Percentiles rank a stretch among this genome's conserved stretches.
Evolutionary conservation across 495 filamentous ascomycete genomes (phyloP).

Genomic region (Neurospora sp.): DNA sequence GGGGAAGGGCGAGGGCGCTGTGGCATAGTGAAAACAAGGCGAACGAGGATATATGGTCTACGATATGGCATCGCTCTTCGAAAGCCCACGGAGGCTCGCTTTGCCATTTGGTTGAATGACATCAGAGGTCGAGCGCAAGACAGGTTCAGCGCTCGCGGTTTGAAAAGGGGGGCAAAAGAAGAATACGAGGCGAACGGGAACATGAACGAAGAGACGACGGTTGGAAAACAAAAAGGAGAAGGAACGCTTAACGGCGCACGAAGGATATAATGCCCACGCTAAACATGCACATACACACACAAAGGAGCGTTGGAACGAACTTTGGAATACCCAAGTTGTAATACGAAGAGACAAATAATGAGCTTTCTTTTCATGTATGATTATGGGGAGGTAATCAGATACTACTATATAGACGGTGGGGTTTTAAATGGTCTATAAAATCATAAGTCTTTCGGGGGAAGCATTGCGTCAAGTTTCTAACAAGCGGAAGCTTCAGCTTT

Average conservation of each 20-base stretch:
- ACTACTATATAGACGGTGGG: background rate
- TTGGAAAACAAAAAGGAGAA: background rate
- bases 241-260: background rate
- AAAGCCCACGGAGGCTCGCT: background rate
- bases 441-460: background rate
- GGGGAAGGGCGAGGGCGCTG: background rate
- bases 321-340: constrained; percentile 16
- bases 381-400: background rate
- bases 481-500: background rate
- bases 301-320: constrained; percentile 11
- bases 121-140: background rate
- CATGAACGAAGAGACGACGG: constrained; percentile 1
- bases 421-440: background rate
- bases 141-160: background rate
- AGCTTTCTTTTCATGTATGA: constrained; percentile 1
- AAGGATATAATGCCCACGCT: background rate
- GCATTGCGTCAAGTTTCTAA: background rate
- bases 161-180: background rate
- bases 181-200: background rate
- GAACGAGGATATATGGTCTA: background rate
- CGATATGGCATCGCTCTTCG: background rate
- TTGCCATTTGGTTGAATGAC: background rate
- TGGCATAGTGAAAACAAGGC: background rate
- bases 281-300: background rate
- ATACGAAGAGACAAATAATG: background rate